Evolutionary conservation across 2,329 filamentous ascomycete genomes (phyloP).

Genomic region (Fusarium ambrosium): DNA sequence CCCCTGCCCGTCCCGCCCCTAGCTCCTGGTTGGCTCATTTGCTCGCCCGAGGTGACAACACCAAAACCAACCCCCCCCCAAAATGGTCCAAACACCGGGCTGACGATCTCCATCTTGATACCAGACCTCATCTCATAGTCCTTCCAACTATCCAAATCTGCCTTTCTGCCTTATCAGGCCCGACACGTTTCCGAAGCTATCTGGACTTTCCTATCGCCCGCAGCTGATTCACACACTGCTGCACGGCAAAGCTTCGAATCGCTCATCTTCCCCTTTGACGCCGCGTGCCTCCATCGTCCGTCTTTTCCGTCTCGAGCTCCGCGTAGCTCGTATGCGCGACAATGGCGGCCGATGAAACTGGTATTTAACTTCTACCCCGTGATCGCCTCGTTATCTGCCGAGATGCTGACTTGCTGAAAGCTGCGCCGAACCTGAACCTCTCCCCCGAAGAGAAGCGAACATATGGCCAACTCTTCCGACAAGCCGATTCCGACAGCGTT

Average conservation of each 20-base stretch:
- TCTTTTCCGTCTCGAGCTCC: constrained; percentile 42
- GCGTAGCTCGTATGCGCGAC: constrained; percentile 48
- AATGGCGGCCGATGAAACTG: constrained; percentile 47
- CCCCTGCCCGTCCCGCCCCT: constrained; percentile 24
- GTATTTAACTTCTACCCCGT: constrained; percentile 28
- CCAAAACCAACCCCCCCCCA: constrained; percentile 43
- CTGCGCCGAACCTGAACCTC: constrained; percentile 82
- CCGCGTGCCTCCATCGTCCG: constrained; percentile 29
- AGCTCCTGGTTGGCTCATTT: constrained; percentile 46
- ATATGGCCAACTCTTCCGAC: constrained; percentile 92
- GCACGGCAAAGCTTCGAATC: constrained; percentile 10
- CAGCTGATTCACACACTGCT: constrained; percentile 1
- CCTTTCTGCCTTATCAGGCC: constrained; percentile 24
- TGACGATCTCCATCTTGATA: constrained; percentile 35
- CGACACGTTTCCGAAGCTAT: constrained; percentile 18
- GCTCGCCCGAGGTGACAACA: constrained; percentile 39
- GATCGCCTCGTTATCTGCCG: background rate
- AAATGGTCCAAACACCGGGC: constrained; percentile 41
- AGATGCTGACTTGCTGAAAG: constrained; percentile 51
- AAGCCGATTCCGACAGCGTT: constrained; percentile 91
- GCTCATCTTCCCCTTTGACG: constrained; percentile 22
- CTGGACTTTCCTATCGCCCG: constrained; percentile 10
- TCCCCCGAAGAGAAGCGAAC: constrained; percentile 92
- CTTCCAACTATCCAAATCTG: constrained; percentile 22
- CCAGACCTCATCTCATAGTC: constrained; percentile 20